Evolutionary conservation across 441 rosid genomes (phyloP).

Genomic region (Brassica hybrid): DNA sequence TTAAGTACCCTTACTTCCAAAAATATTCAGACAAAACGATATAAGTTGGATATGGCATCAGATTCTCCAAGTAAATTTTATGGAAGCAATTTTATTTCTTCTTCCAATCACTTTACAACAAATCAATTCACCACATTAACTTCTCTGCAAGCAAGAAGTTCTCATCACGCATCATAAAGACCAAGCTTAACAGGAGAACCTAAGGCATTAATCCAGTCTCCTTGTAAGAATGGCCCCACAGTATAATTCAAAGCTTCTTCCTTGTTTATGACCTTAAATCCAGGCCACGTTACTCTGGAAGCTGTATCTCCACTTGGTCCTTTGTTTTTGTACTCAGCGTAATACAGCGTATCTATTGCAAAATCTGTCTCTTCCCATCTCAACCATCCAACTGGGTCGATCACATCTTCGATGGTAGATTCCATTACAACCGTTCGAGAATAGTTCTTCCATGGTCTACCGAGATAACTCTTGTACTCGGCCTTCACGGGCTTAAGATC

Average conservation of each 20-base stretch:
- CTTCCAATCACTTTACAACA: not conserved
- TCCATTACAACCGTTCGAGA: constrained; percentile 76
- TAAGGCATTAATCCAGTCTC: constrained; percentile 56
- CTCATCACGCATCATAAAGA: constrained; percentile 36
- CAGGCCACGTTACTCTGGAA: constrained; percentile 70
- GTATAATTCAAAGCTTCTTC: constrained; percentile 62
- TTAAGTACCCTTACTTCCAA: not conserved
- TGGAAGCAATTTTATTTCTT: not conserved
- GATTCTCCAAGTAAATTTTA: constrained; percentile 18
- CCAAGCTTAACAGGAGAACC: constrained; percentile 51
- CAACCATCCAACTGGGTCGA: constrained; percentile 71
- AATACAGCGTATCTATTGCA: constrained; percentile 59
- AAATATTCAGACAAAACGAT: not conserved
- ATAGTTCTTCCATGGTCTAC: constrained; percentile 72
- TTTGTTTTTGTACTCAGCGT: constrained; percentile 65
- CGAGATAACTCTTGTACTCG: constrained; percentile 60
- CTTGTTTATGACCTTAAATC: constrained; percentile 53
- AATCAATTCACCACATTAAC: constrained; percentile 5
- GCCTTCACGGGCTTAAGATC: constrained; percentile 47
- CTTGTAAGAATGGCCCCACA: constrained; percentile 58
- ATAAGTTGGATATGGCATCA: constrained; percentile 11
- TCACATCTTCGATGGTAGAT: constrained; percentile 57
- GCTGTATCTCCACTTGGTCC: constrained; percentile 56
- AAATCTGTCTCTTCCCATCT: constrained; percentile 57
- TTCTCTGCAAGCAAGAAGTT: constrained; percentile 14